Conservation (phyloP, 140 eudicot species). For the Ambrosia hybrid region DNA sequence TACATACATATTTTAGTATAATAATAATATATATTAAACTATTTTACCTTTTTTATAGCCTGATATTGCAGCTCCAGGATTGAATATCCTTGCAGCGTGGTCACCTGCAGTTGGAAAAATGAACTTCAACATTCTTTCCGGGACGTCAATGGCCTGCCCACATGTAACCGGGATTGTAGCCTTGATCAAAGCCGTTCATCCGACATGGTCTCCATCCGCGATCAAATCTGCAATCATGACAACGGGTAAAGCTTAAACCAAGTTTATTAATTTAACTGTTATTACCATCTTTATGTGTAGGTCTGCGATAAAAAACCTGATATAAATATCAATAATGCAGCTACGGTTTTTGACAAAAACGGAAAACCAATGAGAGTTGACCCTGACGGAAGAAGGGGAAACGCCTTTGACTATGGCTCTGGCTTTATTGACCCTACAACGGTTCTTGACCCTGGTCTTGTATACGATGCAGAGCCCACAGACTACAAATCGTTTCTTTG, state of each 20-base stretch:
- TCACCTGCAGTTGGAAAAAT: slow-evolving; percentile 73
- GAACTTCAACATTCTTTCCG: slow-evolving; percentile 71
- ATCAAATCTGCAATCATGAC: slow-evolving; percentile 93
- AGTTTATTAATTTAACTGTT: slow-evolving; percentile 5
- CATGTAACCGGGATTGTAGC: slow-evolving; percentile 86
- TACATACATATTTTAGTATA: not conserved
- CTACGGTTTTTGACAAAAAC: slow-evolving; percentile 59
- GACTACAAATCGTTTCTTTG: slow-evolving; percentile 87
- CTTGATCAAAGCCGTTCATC: slow-evolving; percentile 74
- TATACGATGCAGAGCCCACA: slow-evolving; percentile 62
- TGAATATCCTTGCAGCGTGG: slow-evolving; percentile 92
- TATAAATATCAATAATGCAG: slow-evolving; percentile 44
- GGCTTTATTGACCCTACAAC: slow-evolving; percentile 70
- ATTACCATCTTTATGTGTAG: not conserved
- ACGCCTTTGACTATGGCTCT: slow-evolving; percentile 75
- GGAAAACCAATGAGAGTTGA: slow-evolving; percentile 65
- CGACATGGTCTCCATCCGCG: slow-evolving; percentile 88
- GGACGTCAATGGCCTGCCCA: slow-evolving; percentile 95
- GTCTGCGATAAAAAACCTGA: too few species aligned
- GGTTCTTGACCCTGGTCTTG: slow-evolving; percentile 72
- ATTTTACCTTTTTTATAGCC: slow-evolving; percentile 52
- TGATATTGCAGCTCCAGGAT: slow-evolving; percentile 82
- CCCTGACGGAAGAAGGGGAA: slow-evolving; percentile 66
- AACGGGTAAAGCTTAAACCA: slow-evolving; percentile 46
- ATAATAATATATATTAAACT: slow-evolving; percentile 40